Percentiles rank a stretch among this genome's conserved stretches.
phyloP scores from a whole-genome alignment of 2,329 filamentous ascomycete genomes.

The Alternaria alternata region DNA sequence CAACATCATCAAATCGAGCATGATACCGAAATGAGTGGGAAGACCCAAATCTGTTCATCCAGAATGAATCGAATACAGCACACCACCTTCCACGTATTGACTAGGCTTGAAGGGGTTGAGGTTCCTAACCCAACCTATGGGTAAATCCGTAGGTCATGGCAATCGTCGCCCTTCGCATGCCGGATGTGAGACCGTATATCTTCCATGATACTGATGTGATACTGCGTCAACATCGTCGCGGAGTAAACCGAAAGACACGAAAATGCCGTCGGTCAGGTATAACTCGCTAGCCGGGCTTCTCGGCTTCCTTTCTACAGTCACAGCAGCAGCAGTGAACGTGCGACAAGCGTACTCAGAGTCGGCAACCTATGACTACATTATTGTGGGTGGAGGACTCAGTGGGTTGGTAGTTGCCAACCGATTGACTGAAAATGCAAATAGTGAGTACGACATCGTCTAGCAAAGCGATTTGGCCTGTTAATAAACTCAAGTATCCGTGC shows the following conservation, averaged over 20 bases:
- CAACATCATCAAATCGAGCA: not conserved
- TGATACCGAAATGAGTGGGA: not conserved
- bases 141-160: not conserved
- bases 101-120: not conserved
- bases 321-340: not conserved
- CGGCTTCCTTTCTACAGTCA: not conserved
- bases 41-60: not conserved
- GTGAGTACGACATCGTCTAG: not conserved
- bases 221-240: not conserved
- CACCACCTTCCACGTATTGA: not conserved
- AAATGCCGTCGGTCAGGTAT: not conserved
- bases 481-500: conserved; percentile 17
- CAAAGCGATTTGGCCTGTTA: not conserved
- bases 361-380: conserved; percentile 26
- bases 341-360: not conserved
- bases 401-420: conserved; percentile 31
- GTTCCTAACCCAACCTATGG: not conserved
- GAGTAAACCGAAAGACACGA: not conserved
- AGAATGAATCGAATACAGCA: not conserved
- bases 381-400: conserved; percentile 31
- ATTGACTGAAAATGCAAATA: conserved; percentile 17
- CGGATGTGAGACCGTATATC: not conserved
- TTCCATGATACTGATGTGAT: not conserved
- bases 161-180: not conserved
- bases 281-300: not conserved